Percentiles rank a stretch among this genome's conserved stretches.
These are phyloP conservation scores for Solanum hybrid DNA, from an alignment of 305 asterid species.

Conservation along the genomic window DNA sequence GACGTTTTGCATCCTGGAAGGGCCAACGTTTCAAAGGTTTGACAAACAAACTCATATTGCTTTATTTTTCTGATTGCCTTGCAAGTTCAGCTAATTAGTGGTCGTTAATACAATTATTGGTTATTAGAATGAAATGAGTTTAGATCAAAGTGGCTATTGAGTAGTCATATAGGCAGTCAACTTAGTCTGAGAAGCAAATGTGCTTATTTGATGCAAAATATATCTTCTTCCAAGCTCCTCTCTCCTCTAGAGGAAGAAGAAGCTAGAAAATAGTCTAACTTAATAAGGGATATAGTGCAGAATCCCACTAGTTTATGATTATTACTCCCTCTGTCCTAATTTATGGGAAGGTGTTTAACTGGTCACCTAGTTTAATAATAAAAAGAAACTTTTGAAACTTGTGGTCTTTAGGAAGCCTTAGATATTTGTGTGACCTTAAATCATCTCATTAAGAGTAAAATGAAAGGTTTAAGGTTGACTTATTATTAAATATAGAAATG, in stretches of 20 bases:
- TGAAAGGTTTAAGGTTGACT: background rate
- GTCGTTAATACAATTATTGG: background rate
- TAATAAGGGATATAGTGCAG: background rate
- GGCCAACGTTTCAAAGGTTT: constrained; percentile 61
- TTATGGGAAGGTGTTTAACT: background rate
- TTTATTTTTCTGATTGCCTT: background rate
- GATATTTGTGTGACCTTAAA: background rate
- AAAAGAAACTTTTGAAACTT: background rate
- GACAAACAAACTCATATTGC: background rate
- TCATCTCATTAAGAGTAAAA: background rate
- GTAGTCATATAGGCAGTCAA: background rate
- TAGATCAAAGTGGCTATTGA: background rate
- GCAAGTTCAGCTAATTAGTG: background rate
- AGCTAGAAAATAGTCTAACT: background rate
- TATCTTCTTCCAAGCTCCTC: background rate
- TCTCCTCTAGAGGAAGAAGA: background rate
- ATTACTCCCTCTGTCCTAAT: background rate
- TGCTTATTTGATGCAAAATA: background rate
- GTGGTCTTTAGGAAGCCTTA: background rate
- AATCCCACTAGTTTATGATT: background rate
- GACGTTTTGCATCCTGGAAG: constrained; percentile 66
- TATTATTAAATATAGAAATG: background rate
- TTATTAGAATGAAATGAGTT: background rate
- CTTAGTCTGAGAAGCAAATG: background rate
- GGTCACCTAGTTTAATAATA: background rate